A percentile compares a stretch with the other conserved stretches of the same genome.
Conservation (phyloP, 352 stramenopile species). For the Globisporangium heterothallicum region DNA sequence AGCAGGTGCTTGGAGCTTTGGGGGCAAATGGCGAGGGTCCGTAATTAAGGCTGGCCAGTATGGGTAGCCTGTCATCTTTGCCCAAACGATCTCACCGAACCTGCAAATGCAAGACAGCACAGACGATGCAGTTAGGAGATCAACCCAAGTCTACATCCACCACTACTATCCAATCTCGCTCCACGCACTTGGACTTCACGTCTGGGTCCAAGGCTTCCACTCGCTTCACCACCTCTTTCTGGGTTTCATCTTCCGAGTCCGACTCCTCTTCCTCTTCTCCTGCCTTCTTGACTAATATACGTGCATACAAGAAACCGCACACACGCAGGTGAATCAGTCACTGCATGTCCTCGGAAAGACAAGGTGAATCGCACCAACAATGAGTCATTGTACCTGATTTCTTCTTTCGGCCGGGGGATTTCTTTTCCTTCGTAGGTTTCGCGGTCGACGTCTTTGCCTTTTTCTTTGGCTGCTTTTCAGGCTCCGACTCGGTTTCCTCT, state of each 20-base stretch:
- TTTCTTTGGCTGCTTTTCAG: constrained; percentile 44
- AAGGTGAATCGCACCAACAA: no score
- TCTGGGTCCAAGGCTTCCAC: constrained; percentile 49
- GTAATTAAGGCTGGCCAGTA: constrained; percentile 79
- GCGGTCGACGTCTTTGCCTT: constrained; percentile 20
- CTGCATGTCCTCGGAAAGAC: no score
- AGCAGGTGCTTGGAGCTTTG: constrained; percentile 35
- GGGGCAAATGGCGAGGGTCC: constrained; percentile 43
- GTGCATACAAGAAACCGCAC: background rate
- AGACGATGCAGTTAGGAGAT: background rate
- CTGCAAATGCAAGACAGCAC: constrained; percentile 14
- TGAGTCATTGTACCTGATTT: constrained; percentile 26
- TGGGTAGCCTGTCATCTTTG: constrained; percentile 76
- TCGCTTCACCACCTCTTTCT: constrained; percentile 27
- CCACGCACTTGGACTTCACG: constrained; percentile 44
- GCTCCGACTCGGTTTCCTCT: constrained; percentile 45
- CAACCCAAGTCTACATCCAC: background rate
- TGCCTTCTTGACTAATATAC: background rate
- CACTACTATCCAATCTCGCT: background rate
- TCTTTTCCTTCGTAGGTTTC: constrained; percentile 17
- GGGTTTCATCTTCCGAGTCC: constrained; percentile 35
- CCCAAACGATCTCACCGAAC: constrained; percentile 77
- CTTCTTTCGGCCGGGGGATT: constrained; percentile 35
- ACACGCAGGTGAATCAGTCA: no score
- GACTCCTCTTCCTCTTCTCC: constrained; percentile 18